Percentiles rank a stretch among this genome's conserved stretches.
phyloP scores from a whole-genome alignment of 805 yeast genomes.

The Candida loeiensis region DNA sequence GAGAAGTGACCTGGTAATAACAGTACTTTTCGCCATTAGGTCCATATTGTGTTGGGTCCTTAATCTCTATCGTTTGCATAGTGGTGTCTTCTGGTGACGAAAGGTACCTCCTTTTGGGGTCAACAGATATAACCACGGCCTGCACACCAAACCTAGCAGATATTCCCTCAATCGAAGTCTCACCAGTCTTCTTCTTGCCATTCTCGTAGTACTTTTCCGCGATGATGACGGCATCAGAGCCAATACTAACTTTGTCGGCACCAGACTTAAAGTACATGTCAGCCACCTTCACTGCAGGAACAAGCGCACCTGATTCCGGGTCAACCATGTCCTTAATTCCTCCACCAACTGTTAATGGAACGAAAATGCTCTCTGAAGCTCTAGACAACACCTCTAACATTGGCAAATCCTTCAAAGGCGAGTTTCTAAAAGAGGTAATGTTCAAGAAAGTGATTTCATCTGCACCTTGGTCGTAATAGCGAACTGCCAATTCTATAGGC shows the following conservation, averaged over 20 bases:
- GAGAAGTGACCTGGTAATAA: slow-evolving; percentile 94
- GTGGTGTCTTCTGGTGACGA: slow-evolving; percentile 53
- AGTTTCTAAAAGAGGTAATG: slow-evolving; percentile 92
- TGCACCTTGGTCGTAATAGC: slow-evolving; percentile 90
- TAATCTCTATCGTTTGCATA: slow-evolving; percentile 63
- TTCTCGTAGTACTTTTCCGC: slow-evolving; percentile 75
- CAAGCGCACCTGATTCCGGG: slow-evolving; percentile 66
- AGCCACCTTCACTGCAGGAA: slow-evolving; percentile 90
- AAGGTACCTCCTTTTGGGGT: slow-evolving; percentile 86
- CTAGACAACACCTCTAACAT: slow-evolving; percentile 84
- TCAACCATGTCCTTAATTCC: slow-evolving; percentile 91
- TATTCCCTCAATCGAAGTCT: slow-evolving; percentile 88
- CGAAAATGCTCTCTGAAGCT: slow-evolving; percentile 89
- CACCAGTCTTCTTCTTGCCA: slow-evolving; percentile 61
- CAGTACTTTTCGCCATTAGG: slow-evolving; percentile 88
- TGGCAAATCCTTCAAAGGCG: slow-evolving; percentile 90
- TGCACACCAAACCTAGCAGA: slow-evolving; percentile 91
- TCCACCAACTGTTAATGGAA: slow-evolving; percentile 97
- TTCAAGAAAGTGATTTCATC: slow-evolving; percentile 95
- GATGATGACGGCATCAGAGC: slow-evolving; percentile 93
- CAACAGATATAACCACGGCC: slow-evolving; percentile 98
- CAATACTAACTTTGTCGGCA: slow-evolving; percentile 96
- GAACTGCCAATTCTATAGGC: slow-evolving; percentile 91
- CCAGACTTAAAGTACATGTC: slow-evolving; percentile 90
- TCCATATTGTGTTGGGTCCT: slow-evolving; percentile 49